Conservation (phyloP, 148 eudicot species). For the Pouteria glomerata region DNA sequence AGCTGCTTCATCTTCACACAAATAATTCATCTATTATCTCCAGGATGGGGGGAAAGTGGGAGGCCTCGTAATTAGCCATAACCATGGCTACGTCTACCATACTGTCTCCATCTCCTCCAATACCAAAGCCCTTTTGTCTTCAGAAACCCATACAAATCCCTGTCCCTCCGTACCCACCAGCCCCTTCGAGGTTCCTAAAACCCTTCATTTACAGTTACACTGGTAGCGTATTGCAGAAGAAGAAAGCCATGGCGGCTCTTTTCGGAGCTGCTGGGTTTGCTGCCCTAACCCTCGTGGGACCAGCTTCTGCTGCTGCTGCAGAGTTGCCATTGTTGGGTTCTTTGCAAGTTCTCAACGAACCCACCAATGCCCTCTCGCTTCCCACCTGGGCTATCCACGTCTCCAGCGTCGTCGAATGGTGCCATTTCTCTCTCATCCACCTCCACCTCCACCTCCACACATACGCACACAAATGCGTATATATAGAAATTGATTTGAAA, state of each 20-base stretch:
- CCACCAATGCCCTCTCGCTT: conserved; percentile 86
- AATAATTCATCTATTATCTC: too few relatives aligned
- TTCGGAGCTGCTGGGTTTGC: conserved; percentile 54
- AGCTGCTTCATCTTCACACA: too few relatives aligned
- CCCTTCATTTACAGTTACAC: conserved; percentile 11
- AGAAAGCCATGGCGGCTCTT: conserved; percentile 28
- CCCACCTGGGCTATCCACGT: conserved; percentile 96
- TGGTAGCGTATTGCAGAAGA: conserved; percentile 11
- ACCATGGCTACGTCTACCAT: conserved; percentile 21
- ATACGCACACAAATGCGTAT: neutral
- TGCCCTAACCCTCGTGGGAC: conserved; percentile 45
- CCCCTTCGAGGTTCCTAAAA: neutral
- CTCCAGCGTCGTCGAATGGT: conserved; percentile 96
- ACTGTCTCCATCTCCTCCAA: conserved; percentile 14
- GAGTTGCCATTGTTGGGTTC: conserved; percentile 46
- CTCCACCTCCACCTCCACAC: neutral
- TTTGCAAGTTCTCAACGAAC: conserved; percentile 49
- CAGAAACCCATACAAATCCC: conserved; percentile 15
- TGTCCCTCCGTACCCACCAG: conserved; percentile 7
- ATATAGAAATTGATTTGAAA: neutral
- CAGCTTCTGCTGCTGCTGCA: conserved; percentile 42
- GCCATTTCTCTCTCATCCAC: conserved; percentile 1
- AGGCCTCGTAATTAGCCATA: too few relatives aligned
- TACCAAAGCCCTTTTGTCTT: conserved; percentile 8
- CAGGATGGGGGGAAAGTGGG: too few relatives aligned